Evolutionary conservation across 306 rosid species (phyloP), one percentile per base, ranked within the genome.

Genomic region (Coriaria nepalensis): DNA sequence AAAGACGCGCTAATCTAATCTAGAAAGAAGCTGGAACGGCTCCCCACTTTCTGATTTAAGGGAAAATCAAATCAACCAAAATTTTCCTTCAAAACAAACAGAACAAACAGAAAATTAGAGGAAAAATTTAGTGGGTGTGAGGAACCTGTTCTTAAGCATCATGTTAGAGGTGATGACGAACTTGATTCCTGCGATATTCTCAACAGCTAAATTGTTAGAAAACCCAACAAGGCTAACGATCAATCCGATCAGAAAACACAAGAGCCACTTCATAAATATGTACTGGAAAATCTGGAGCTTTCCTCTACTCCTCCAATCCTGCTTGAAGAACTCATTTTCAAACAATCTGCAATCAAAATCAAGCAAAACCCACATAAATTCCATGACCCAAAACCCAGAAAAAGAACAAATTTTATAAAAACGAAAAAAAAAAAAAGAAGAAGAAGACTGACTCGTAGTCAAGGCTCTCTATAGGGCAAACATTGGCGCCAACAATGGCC

Each of bases 381-480:
- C 20, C 49, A 33, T 14, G 37, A 46, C 8, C 11, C 13, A n/a
- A 6, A 53, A 51, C 43, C 43, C 55, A 13, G 42, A 49, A 49
- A 34, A 6, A 10, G 40, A 20, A 20, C 1, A 3, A 20, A 7
- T 8, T 46, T 46, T 37, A 9, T 32, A 12, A 15, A 49, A 40
- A 40, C 43, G 36, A 42, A 10, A 2, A 29, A 39, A 39, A 38
- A 32, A 2, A 29, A 34, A 13, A 53, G 14, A 51, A 50, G 8
- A 9, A 10, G 5, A 37, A 37, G 10, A 59, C 76, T 7, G 13
- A 85, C 95, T 92, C 98, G 44, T 85, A 92, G 50, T 92, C 98
- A 20, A 92, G 98, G 76, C 98, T 92, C 58, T 92, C 96, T 54
- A 92, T 73, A 4, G 98, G 98, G 67, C 82, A 67, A 69, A 92